A percentile compares a stretch with the other conserved stretches of the same genome.
Evolutionary conservation across 768 basidiomycete species (phyloP).

Genomic region (Boletus rubroflammeus): DNA sequence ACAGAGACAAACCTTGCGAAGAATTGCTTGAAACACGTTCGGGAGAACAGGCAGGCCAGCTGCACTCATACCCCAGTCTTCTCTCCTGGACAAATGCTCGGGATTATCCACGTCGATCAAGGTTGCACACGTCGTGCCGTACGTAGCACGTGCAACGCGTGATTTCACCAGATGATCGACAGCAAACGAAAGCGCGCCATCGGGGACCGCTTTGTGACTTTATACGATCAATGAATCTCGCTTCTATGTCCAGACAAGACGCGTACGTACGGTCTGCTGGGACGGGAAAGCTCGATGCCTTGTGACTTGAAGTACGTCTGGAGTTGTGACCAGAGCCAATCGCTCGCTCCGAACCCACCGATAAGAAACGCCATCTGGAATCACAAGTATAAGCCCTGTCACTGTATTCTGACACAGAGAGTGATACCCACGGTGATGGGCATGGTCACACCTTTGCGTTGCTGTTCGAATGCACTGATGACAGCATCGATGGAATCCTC

Average conservation of each 20-base stretch:
- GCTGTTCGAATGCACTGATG: conserved; percentile 30
- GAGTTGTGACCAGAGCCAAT: conserved; percentile 42
- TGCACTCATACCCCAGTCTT: neutral
- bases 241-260: neutral
- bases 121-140: conserved; percentile 48
- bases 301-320: conserved; percentile 32
- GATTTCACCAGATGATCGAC: conserved; percentile 43
- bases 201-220: conserved; percentile 45
- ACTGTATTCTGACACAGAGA: neutral
- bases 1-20: conserved; percentile 3
- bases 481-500: conserved; percentile 38
- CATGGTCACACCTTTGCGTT: conserved; percentile 17
- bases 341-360: conserved; percentile 47
- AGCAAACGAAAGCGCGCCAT: conserved; percentile 39
- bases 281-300: conserved; percentile 41
- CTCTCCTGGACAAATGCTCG: conserved; percentile 8
- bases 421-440: conserved; percentile 28
- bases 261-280: conserved; percentile 45
- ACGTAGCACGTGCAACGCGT: conserved; percentile 43
- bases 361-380: conserved; percentile 38
- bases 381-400: neutral
- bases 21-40: conserved; percentile 1
- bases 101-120: neutral
- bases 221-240: neutral
- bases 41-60: conserved; percentile 5